Base-by-base conservation (phyloP, 768 basidiomycete species). In the Paxillus rubicundulus region DNA sequence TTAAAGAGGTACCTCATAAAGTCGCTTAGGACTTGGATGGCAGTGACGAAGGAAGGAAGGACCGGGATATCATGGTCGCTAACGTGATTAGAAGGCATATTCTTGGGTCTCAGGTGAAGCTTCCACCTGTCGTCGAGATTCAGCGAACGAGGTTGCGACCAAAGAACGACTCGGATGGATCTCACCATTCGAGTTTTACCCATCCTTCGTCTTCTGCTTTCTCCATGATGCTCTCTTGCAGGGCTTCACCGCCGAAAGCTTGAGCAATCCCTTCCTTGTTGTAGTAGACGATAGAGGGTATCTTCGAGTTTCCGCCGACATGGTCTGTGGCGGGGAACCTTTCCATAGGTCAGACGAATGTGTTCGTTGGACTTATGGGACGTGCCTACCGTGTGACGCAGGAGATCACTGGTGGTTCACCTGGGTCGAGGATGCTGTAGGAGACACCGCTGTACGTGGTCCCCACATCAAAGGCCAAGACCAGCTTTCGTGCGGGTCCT, bases 391-490 rank as follows among this genome's bases (percentile, higher is more conserved):
- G 60, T 28, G 60, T 57, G 7, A 64, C 61, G 10, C 62, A 54
- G 30, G 34, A 53, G 33, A 62, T 41, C 30, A 61, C 38, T 2
- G 65, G 66, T 30, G 58, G 56, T 36, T 70, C 62, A 7, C 65
- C 69, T 32, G 69, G 67, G 45, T 61, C 59, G 16, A 70, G 67
- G 34, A 70, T 61, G 38, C 64, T 58, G 53, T 81, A 81, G 0
- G 76, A 77, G 9, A 81, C 68, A 4, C 77, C 77, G 32, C 79
- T 80, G 43, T 65, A 79, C 2, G 77, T 81, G 1, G 77, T 82
- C 8, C 81, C 81, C 2, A 82, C 61, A 50, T 82, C 81, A 34
- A 82, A 77, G 0, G 78, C 78, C 21, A 82, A 55, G 5, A 81
- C 73, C 6, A 82, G 65, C 51, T 74, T 74, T 36, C 74, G 72